Conservation (phyloP, 352 stramenopile species). For the Phytophthora brassicae region DNA sequence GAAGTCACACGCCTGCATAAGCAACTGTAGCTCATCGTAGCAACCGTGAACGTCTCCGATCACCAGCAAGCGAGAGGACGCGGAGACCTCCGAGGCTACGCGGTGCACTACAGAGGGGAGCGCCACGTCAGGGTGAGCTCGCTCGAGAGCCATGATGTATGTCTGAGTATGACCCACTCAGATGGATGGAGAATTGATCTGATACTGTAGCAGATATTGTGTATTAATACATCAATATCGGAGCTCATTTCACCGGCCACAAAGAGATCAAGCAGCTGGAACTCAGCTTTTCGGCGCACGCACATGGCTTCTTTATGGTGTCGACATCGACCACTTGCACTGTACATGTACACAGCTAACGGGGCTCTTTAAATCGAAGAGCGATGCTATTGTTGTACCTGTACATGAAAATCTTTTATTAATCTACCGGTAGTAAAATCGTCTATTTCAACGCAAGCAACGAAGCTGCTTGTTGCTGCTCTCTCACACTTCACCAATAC, state of each 20-base stretch:
- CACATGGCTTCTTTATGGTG: slow-evolving; percentile 16
- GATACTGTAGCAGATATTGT: too few species aligned
- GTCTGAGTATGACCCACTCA: background rate
- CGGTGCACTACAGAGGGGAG: slow-evolving; percentile 51
- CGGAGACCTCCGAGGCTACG: slow-evolving; percentile 33
- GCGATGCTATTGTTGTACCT: too few species aligned
- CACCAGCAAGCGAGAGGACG: slow-evolving; percentile 64
- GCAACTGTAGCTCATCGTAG: slow-evolving; percentile 76
- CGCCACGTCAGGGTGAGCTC: slow-evolving; percentile 48
- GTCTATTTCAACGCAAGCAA: too few species aligned
- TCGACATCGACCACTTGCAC: too few species aligned
- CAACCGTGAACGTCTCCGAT: slow-evolving; percentile 93
- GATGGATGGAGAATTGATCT: background rate
- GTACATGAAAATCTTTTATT: too few species aligned
- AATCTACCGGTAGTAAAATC: too few species aligned
- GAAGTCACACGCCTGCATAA: slow-evolving; percentile 54
- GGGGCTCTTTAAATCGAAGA: too few species aligned
- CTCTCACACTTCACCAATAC: background rate
- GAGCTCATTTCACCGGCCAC: background rate
- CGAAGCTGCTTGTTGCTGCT: too few species aligned
- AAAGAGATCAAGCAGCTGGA: slow-evolving; percentile 5
- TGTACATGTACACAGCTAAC: too few species aligned
- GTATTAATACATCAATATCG: background rate
- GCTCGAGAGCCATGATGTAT: too few species aligned
- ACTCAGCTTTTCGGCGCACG: slow-evolving; percentile 6